These are phyloP conservation scores for Ulota crispa DNA, from an alignment of 225 moss, liverwort and hornwort genomes.

Conservation along the genomic window DNA sequence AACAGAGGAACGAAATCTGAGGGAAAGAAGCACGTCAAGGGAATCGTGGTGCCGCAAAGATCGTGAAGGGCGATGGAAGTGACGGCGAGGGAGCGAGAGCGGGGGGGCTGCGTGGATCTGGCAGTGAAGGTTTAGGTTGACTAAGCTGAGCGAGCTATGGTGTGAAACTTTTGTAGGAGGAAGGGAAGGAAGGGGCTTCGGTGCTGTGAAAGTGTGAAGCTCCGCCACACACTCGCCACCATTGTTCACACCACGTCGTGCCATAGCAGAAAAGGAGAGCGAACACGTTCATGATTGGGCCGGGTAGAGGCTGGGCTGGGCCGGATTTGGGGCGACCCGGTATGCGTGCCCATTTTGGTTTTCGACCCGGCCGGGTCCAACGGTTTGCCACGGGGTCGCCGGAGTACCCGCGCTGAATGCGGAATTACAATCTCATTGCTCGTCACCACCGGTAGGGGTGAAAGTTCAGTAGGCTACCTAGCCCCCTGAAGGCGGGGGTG, in stretches of 20 bases:
- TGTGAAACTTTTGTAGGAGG: neutral
- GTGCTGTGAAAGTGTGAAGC: slow-evolving; percentile 14
- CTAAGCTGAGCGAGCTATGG: neutral
- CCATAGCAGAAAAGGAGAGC: neutral
- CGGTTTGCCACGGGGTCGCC: neutral
- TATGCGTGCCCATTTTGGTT: neutral
- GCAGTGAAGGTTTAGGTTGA: neutral
- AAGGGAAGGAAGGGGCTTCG: neutral
- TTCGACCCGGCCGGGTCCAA: neutral
- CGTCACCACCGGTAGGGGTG: too few species aligned
- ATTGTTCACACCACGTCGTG: neutral
- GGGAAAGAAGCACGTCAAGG: neutral
- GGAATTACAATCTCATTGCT: neutral
- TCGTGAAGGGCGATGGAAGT: neutral
- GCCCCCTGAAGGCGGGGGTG: too few species aligned
- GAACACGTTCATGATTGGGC: slow-evolving; percentile 1
- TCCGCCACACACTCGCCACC: slow-evolving; percentile 22
- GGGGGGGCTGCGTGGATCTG: slow-evolving; percentile 12
- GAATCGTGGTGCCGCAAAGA: neutral
- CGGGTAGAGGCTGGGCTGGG: neutral
- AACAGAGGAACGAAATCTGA: neutral
- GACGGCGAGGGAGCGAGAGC: neutral
- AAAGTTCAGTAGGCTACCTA: too few species aligned
- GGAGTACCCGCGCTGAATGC: neutral
- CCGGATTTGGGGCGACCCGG: neutral